phyloP scores from a whole-genome alignment of 1,139 yeast genomes.

The Blastobotrys apis region DNA sequence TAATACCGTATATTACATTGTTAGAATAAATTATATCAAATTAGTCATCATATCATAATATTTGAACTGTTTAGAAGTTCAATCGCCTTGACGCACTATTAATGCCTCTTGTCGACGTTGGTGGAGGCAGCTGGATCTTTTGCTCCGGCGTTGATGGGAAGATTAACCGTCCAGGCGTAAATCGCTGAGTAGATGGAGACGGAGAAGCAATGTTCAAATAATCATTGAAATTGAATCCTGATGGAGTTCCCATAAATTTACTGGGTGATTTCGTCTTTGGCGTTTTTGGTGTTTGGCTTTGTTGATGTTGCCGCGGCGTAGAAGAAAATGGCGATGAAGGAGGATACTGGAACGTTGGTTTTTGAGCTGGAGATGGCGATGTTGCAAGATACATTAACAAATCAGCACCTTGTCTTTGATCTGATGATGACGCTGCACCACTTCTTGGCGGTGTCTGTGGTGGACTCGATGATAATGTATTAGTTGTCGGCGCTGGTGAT shows the following conservation, averaged over 20 bases:
- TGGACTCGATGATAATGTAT: conserved; percentile 18
- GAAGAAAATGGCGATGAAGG: background rate
- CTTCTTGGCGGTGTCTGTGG: conserved; percentile 26
- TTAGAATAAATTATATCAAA: too few species aligned
- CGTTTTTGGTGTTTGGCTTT: conserved; percentile 13
- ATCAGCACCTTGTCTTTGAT: conserved; percentile 78
- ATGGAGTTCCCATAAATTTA: conserved; percentile 35
- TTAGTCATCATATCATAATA: too few species aligned
- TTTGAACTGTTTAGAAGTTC: too few species aligned
- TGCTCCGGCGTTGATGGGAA: conserved; percentile 8
- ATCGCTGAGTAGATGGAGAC: conserved; percentile 42
- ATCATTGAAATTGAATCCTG: conserved; percentile 79
- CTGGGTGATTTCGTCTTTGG: conserved; percentile 16
- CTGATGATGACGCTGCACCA: background rate
- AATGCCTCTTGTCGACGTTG: background rate
- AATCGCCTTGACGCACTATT: too few species aligned
- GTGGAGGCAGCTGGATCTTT: conserved; percentile 7
- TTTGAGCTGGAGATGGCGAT: conserved; percentile 68
- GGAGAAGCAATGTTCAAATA: conserved; percentile 77
- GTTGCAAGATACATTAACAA: conserved; percentile 77
- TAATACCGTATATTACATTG: too few species aligned
- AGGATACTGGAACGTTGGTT: conserved; percentile 8
- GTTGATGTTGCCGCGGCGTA: conserved; percentile 2
- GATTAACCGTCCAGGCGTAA: background rate
- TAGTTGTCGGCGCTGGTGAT: background rate